Evolutionary conservation across 2,329 filamentous ascomycete genomes (phyloP).

Genomic region (Ascochyta pisi): DNA sequence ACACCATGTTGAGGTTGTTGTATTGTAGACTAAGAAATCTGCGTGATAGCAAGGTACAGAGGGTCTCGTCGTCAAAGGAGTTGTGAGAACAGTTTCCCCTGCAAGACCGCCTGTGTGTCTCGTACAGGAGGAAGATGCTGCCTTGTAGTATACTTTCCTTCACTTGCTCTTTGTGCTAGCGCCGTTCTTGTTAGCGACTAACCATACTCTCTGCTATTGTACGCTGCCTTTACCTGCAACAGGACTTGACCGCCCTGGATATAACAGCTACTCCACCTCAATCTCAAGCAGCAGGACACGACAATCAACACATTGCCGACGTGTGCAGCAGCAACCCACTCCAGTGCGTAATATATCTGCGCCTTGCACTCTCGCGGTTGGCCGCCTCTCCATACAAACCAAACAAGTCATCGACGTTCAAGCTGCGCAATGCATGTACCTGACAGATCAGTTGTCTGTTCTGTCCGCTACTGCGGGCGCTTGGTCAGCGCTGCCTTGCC

Average conservation of each 20-base stretch:
- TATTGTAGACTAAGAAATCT: too few species aligned
- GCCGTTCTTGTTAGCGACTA: not conserved
- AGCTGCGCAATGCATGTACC: not conserved
- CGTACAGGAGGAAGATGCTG: not conserved
- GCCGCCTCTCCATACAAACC: too few species aligned
- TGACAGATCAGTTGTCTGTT: not conserved
- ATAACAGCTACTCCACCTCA: not conserved
- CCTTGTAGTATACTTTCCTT: not conserved
- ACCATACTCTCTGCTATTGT: not conserved
- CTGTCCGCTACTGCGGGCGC: constrained; percentile 1
- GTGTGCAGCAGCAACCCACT: not conserved
- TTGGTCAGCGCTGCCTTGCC: constrained; percentile 1
- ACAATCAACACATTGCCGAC: not conserved
- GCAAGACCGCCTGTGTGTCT: not conserved
- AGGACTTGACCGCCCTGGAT: not conserved
- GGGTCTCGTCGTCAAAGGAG: too few species aligned
- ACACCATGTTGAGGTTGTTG: too few species aligned
- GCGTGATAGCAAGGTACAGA: too few species aligned
- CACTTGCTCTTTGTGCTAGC: constrained; percentile 1
- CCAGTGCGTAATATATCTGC: not conserved
- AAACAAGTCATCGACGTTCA: not conserved
- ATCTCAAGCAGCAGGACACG: too few species aligned
- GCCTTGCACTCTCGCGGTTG: not conserved
- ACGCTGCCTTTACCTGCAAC: not conserved
- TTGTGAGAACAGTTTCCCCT: too few species aligned